Conservation (phyloP, 169 alveolate species). For the Plasmodium relictum region DNA sequence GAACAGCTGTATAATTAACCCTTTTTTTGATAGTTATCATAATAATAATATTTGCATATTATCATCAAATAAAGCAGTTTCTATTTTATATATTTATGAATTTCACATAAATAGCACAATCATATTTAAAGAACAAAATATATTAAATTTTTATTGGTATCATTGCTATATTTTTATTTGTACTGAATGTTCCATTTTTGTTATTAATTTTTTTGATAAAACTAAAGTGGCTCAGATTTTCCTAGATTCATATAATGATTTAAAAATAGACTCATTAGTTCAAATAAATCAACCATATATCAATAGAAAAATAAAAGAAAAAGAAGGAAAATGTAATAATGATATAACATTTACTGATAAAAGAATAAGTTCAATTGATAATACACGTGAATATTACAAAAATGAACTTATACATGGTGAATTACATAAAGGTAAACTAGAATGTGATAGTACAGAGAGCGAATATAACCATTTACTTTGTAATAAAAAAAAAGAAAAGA, state of each 20-base stretch:
- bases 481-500: not conserved
- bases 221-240: constrained; percentile 40
- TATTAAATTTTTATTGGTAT: constrained; percentile 52
- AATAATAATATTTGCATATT: constrained; percentile 56
- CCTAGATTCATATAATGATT: not conserved
- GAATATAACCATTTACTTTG: not conserved
- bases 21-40: constrained; percentile 32
- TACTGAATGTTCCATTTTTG: constrained; percentile 18
- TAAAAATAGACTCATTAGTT: not conserved
- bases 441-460: not conserved
- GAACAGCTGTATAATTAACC: constrained; percentile 42
- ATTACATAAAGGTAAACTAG: not conserved
- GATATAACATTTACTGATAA: not conserved
- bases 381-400: not conserved
- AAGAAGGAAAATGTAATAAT: not conserved
- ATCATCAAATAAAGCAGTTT: constrained; percentile 31
- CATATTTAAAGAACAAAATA: constrained; percentile 35
- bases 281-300: not conserved
- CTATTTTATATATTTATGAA: constrained; percentile 43
- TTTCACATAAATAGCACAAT: constrained; percentile 46
- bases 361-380: not conserved
- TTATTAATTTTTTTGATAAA: constrained; percentile 45
- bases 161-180: constrained; percentile 43
- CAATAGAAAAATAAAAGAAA: not conserved
- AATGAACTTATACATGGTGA: not conserved